Percentiles rank a stretch among this genome's conserved stretches.
phyloP scores from a whole-genome alignment of 2,329 filamentous ascomycete species.

The Botrytis pseudocinerea region DNA sequence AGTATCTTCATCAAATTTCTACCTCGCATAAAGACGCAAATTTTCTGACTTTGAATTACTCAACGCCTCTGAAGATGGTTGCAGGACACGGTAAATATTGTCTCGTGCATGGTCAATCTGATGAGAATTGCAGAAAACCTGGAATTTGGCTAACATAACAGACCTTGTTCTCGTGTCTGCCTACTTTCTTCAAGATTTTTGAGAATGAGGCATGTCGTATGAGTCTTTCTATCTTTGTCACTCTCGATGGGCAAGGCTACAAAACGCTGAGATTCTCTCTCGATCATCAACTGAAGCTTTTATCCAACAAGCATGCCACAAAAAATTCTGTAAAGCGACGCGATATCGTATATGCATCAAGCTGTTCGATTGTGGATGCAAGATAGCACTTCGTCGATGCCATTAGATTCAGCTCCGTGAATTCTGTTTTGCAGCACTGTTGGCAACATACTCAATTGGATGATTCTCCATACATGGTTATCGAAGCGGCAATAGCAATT shows the following conservation, averaged over 20 bases:
- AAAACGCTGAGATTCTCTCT: not conserved
- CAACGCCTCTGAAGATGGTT: not conserved
- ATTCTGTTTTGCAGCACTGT: not conserved
- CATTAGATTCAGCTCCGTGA: not conserved
- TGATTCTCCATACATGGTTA: not conserved
- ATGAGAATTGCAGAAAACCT: not conserved
- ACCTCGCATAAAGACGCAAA: not conserved
- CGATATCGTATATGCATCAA: not conserved
- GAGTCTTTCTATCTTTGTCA: not conserved
- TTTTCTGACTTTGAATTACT: not conserved
- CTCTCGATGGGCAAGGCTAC: not conserved
- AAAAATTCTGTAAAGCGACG: not conserved
- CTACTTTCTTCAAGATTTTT: not conserved
- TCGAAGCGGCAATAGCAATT: not conserved
- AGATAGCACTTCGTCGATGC: not conserved
- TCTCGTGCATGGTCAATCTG: not conserved
- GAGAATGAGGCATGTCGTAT: not conserved
- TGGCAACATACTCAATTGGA: not conserved
- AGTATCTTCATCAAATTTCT: not conserved
- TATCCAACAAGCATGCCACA: not conserved
- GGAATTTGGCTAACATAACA: not conserved
- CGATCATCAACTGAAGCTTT: not conserved
- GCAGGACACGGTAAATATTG: not conserved
- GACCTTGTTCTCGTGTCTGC: not conserved
- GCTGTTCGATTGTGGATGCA: not conserved